Conservation (phyloP, 2,329 filamentous ascomycete genomes). For the Aureobasidium pullulans region DNA sequence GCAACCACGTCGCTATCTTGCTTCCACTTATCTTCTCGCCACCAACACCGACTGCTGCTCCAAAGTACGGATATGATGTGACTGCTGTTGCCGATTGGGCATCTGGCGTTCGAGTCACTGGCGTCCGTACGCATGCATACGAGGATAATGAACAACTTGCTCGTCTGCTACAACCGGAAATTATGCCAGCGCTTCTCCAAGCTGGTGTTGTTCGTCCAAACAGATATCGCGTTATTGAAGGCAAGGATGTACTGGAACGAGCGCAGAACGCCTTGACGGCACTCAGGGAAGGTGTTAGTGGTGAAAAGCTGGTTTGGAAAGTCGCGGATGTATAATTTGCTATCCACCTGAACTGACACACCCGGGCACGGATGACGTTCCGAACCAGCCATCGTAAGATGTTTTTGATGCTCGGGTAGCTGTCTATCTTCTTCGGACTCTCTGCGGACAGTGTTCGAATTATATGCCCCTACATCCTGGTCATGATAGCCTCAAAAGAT, state of each 20-base stretch:
- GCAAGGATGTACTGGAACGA: constrained; percentile 33
- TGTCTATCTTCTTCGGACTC: too few relatives aligned
- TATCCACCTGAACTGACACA: too few relatives aligned
- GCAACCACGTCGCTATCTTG: constrained; percentile 41
- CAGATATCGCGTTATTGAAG: constrained; percentile 34
- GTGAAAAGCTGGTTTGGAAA: constrained; percentile 37
- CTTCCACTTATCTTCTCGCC: constrained; percentile 53
- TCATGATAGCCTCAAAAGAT: too few relatives aligned
- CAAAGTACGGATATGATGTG: constrained; percentile 50
- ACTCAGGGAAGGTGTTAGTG: constrained; percentile 37
- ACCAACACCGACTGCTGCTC: constrained; percentile 39
- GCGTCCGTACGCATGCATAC: constrained; percentile 52
- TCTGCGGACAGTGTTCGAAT: too few relatives aligned
- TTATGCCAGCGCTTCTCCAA: constrained; percentile 44
- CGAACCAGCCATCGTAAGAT: too few relatives aligned
- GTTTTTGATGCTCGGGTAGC: too few relatives aligned
- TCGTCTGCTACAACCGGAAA: constrained; percentile 47
- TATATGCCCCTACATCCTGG: too few relatives aligned
- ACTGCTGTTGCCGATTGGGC: constrained; percentile 41
- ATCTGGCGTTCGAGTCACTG: constrained; percentile 45
- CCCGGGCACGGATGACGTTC: too few relatives aligned
- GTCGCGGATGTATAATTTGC: constrained; percentile 13
- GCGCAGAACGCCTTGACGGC: constrained; percentile 37
- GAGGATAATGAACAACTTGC: constrained; percentile 49
- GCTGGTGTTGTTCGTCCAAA: constrained; percentile 36